Conservation (phyloP, 768 basidiomycete genomes). For the Podaxis sp. region DNA sequence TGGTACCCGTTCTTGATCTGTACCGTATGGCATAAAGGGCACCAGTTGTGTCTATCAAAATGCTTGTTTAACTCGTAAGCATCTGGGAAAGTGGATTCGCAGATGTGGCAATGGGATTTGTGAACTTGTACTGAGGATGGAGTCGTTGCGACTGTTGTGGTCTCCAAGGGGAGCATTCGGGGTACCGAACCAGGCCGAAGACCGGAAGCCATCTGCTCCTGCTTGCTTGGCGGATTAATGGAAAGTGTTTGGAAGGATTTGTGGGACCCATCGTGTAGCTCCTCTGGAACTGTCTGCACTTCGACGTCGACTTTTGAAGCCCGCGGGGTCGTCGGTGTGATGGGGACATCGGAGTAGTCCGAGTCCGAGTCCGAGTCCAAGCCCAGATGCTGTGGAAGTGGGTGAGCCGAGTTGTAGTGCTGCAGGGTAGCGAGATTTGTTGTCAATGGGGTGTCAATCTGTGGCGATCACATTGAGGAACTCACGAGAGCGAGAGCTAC, state of each 20-base stretch:
- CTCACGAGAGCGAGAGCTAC: neutral
- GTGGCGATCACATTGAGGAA: neutral
- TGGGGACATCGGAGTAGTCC: neutral
- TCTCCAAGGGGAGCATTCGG: neutral
- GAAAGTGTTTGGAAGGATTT: neutral
- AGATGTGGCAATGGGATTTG: neutral
- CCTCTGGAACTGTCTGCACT: neutral
- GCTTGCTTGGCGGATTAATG: neutral
- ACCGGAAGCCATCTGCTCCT: neutral
- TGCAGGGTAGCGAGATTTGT: neutral
- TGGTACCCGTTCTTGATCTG: neutral
- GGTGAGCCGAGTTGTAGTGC: neutral
- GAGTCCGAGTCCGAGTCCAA: neutral
- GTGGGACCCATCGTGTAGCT: neutral
- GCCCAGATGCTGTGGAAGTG: neutral
- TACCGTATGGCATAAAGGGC: neutral
- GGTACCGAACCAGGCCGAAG: neutral
- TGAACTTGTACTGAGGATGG: neutral
- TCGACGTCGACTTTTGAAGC: neutral
- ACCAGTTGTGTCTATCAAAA: neutral
- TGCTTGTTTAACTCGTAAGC: neutral
- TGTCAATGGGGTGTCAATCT: neutral
- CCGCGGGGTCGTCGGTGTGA: neutral
- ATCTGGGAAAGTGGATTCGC: neutral
- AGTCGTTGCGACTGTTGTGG: neutral